Evolutionary conservation across 148 eudicot genomes (phyloP), one percentile per base, ranked within the genome.

Genomic region (Polygonum maritimum): DNA sequence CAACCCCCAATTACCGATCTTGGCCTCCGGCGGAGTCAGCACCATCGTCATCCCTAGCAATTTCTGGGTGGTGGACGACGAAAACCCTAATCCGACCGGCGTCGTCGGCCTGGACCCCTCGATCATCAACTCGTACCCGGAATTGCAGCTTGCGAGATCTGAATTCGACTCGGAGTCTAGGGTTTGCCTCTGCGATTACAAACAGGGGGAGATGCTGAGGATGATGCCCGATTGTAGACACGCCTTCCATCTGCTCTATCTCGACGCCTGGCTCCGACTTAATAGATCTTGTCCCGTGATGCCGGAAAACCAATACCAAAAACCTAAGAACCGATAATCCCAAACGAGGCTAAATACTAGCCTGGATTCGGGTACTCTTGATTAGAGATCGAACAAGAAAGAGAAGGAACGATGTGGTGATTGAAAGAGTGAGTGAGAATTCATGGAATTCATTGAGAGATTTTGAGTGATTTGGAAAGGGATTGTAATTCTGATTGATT

Each of bases 161-260:
- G 13, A 73, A 57, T 5, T 69, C 63, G 73, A 69, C 15, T 72
- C 69, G 22, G 82, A 85, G 26, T 62, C 78, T 6, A 79, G 80
- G 71, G 71, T 36, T 57, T 94, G 98, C 73, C 47, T 94, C 75
- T 94, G 93, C 49, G 98, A 94, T 49, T 94, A 94, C 26, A 88
- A 84, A 62, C 95, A 94, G 2, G 79, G 79, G 3, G 97, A 91
- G 84, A 94, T 91, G 95, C 51, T 94, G 60, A 74, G 97, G 75
- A 88, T 94, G 91, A 82, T 94, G 86, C 98, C 98, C 39, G 97
- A 94, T 75, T 94, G 98, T 77, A 79, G 79, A 47, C 98, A 91
- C 75, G 84, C 70, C 36, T 94, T 94, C 49, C 97, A 94, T 78
- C 38, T 88, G 41, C 77, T 52, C 18, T 94, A 97, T 47, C 82